These are phyloP conservation scores for Arachis monticola DNA, from an alignment of 331 rosid genomes.

Conservation along the genomic window DNA sequence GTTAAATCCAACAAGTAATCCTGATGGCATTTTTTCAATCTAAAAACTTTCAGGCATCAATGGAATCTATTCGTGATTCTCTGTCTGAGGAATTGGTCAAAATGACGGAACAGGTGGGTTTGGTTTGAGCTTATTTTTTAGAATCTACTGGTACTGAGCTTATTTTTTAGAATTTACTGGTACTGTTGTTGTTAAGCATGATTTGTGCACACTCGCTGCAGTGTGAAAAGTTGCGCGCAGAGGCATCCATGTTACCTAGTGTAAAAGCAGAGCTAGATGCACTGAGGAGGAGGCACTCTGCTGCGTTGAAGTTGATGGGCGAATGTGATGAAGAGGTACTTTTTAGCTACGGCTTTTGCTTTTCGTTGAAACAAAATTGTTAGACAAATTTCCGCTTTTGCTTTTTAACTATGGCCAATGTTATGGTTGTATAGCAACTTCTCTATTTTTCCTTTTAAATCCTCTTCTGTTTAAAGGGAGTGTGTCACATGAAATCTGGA, in stretches of 20 bases:
- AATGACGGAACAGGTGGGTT: slow-evolving; percentile 85
- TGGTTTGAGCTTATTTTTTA: slow-evolving; percentile 8
- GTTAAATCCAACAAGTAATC: slow-evolving; percentile 18
- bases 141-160: slow-evolving; percentile 11
- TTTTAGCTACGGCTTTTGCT: slow-evolving; percentile 32
- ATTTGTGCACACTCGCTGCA: slow-evolving; percentile 43
- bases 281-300: slow-evolving; percentile 92
- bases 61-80: slow-evolving; percentile 97
- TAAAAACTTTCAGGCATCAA: slow-evolving; percentile 61
- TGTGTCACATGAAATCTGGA: too few relatives aligned
- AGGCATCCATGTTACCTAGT: slow-evolving; percentile 81
- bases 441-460: neutral
- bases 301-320: slow-evolving; percentile 99
- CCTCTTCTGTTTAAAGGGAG: neutral
- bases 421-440: slow-evolving; percentile 21
- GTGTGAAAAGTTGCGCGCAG: slow-evolving; percentile 91
- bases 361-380: slow-evolving; percentile 29
- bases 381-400: slow-evolving; percentile 20
- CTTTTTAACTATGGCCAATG: neutral
- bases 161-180: neutral
- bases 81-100: slow-evolving; percentile 96
- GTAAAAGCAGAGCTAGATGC: slow-evolving; percentile 91
- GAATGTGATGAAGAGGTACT: slow-evolving; percentile 99
- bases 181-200: slow-evolving; percentile 21
- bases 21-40: slow-evolving; percentile 28